Evolutionary conservation across 192 early-diverging fungal species (phyloP), one percentile per base, ranked within the genome.

Genomic region (Backusella psychrophila): DNA sequence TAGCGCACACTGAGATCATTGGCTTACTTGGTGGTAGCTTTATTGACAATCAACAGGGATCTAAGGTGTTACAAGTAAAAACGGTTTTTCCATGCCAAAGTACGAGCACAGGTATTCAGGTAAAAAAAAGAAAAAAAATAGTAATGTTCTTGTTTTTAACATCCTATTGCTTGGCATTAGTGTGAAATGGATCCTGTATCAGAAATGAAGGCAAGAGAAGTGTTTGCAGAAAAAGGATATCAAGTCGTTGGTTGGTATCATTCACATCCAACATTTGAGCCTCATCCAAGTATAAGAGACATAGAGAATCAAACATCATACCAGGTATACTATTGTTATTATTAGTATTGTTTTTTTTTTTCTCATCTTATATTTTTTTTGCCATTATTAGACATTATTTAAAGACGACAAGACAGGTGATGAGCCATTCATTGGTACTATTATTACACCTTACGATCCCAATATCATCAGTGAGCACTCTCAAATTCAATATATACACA

Each of bases 191-290:
- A 97, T 76, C 93, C 94, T 29, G 90, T 80, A 14, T 94, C 93
- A 1, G 96, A 98, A 74, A 90, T 96, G 66, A 87, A 90, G 42
- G 96, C 97, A 0, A 87, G 94, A 11, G 88, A 91, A 49, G 87
- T 80, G 21, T 98, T 98, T 81, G 85, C 82, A 0, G 79, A 78
- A 6, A 82, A 85, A 75, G 88, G 89, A 0, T 86, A 87, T 66
- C 79, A 79, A 23, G 93, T 94, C 1, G 95, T 97, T 36, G 96
- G 96, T 67, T 98, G 97, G 97, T 98, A 96, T 85, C 97, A 98
- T 80, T 97, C 95, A 41, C 97, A 98, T 81, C 96, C 97, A 38
- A 93, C 94, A 0, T 98, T 98, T 76, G 94, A 94, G 46, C 92
- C 96, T 5, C 90, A 90, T 44, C 97, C 97, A 41, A 94, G 92